A percentile compares a stretch with the other conserved stretches of the same genome.
phyloP scores from a whole-genome alignment of 129 eudicot genomes.

The Centaurea solstitialis region DNA sequence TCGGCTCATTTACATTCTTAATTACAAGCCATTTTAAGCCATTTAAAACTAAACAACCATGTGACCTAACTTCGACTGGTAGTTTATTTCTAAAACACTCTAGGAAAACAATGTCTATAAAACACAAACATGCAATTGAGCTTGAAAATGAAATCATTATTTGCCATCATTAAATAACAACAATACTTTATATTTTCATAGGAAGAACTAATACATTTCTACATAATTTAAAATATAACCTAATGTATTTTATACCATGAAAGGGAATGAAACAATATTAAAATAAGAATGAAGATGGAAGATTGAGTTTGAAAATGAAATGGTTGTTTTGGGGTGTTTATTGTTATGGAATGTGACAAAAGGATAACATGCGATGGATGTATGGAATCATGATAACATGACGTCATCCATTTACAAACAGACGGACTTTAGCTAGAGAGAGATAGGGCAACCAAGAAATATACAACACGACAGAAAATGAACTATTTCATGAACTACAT shows the following conservation, averaged over 20 bases:
- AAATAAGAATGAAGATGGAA: background rate
- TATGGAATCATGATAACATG: slow-evolving; percentile 20
- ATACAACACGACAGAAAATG: no score
- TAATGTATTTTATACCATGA: no score
- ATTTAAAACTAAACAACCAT: background rate
- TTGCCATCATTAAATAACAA: no score
- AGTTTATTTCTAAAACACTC: background rate
- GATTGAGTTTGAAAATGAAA: background rate
- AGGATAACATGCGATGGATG: slow-evolving; percentile 24
- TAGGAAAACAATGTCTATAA: background rate
- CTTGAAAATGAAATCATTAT: no score
- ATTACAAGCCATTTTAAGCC: background rate
- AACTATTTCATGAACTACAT: no score
- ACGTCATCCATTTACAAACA: slow-evolving; percentile 10
- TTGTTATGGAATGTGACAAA: slow-evolving; percentile 10
- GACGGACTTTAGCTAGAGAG: slow-evolving; percentile 12
- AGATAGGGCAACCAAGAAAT: background rate
- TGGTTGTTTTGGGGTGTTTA: background rate
- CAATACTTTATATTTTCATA: no score
- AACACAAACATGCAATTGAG: no score
- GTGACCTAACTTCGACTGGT: background rate
- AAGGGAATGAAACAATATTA: no score
- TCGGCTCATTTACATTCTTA: no score
- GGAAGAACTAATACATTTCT: no score
- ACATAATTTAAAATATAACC: background rate